Conservation (phyloP, 2,329 filamentous ascomycete species). For the Ophiocordyceps australis region DNA sequence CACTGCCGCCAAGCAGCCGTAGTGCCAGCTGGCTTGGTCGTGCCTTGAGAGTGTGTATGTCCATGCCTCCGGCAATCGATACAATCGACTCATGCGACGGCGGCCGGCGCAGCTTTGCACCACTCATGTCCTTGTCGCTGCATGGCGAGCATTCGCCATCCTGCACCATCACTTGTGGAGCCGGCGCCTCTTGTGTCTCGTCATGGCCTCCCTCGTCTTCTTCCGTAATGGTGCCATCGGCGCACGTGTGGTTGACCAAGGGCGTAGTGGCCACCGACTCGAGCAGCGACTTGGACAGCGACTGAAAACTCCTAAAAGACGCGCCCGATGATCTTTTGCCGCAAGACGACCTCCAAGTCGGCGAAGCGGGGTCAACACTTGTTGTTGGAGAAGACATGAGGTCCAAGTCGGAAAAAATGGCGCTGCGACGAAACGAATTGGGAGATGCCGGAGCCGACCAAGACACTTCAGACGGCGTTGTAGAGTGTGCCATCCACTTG, state of each 20-base stretch:
- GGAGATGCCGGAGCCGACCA: constrained; percentile 74
- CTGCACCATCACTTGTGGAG: constrained; percentile 16
- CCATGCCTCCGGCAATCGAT: constrained; percentile 71
- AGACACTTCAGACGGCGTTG: constrained; percentile 45
- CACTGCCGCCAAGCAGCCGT: constrained; percentile 31
- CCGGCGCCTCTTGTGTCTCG: constrained; percentile 9
- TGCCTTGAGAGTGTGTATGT: constrained; percentile 67
- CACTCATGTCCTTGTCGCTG: constrained; percentile 17
- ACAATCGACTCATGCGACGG: constrained; percentile 78
- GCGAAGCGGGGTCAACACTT: constrained; percentile 49
- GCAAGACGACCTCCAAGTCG: constrained; percentile 31
- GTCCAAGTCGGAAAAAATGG: constrained; percentile 51
- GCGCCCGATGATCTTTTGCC: constrained; percentile 37
- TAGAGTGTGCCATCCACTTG: constrained; percentile 29
- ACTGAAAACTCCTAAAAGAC: constrained; percentile 31
- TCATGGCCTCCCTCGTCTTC: constrained; percentile 22
- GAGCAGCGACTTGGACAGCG: constrained; percentile 12
- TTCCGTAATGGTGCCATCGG: constrained; percentile 15
- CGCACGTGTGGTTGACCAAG: constrained; percentile 6
- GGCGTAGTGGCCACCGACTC: constrained; percentile 12
- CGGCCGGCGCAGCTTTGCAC: constrained; percentile 39
- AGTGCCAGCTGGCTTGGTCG: constrained; percentile 59
- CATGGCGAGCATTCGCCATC: constrained; percentile 10
- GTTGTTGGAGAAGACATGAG: constrained; percentile 71
- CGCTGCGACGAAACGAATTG: constrained; percentile 51